Conservation (phyloP, 2,329 filamentous ascomycete species). For the Epichloe gansuensis region DNA sequence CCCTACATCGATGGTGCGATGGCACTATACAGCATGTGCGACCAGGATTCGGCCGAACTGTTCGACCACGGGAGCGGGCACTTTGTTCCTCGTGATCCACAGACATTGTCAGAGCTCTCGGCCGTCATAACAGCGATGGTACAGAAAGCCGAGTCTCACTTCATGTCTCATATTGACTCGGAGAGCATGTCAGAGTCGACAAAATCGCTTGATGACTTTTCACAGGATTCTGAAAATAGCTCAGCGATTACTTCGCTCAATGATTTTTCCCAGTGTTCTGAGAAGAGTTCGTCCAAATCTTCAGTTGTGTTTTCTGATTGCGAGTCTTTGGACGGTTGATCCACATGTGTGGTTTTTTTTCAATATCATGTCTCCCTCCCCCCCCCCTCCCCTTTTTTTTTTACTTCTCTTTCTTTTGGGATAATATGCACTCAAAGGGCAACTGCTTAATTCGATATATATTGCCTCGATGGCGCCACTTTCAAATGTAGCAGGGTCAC, state of each 20-base stretch:
- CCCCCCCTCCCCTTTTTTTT: neutral
- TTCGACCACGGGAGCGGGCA: constrained; percentile 55
- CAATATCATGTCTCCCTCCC: neutral
- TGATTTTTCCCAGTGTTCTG: neutral
- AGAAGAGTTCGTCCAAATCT: neutral
- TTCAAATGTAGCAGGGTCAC: too few relatives aligned
- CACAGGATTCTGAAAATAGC: neutral
- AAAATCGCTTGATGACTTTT: neutral
- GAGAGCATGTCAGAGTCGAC: neutral
- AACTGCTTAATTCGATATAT: too few relatives aligned
- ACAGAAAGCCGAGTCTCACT: neutral
- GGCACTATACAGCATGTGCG: constrained; percentile 49
- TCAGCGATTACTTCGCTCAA: neutral
- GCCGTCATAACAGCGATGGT: neutral
- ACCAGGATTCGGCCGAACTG: constrained; percentile 44
- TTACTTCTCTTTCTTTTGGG: neutral
- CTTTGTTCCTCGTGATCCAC: constrained; percentile 42
- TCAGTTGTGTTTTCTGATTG: neutral
- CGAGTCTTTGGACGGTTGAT: neutral
- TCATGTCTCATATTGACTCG: neutral
- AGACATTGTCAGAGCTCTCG: constrained; percentile 32
- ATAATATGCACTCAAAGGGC: neutral
- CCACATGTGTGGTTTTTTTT: too few relatives aligned
- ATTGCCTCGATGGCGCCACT: too few relatives aligned
- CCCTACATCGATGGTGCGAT: constrained; percentile 49